Base-by-base conservation (phyloP, 768 basidiomycete species). In the Leucocoprinus leucothites region DNA sequence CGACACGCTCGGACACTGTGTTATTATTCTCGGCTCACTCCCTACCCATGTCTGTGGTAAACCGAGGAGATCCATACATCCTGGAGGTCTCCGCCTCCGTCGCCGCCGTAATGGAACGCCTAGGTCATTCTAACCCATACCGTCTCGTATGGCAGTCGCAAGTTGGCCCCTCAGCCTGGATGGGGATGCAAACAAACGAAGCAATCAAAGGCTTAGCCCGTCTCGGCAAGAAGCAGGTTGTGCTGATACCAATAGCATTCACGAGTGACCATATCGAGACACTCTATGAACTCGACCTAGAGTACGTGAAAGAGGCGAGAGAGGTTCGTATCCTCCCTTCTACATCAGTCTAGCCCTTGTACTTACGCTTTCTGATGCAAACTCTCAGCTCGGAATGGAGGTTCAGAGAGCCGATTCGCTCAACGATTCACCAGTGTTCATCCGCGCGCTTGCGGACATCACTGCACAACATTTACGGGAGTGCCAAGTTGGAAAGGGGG, bases 201-300 rank as follows among this genome's bases (percentile, higher is more conserved):
- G 91, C 94, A 43, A 74, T 99, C 66, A 93, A 97, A 76, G 91
- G 90, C 16, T 77, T 91, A 41, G 87, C 88, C 49, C 81, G 86
- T 16, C 73, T 91, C 38, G 89, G 88, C 26, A 82, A 78, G 67
- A 91, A 90, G 68, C 82, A 85, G 58, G 85, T 80, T 3, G 78
- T 98, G 53, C 74, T 98, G 36, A 84, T 99, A 6, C 97, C 97
- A 0, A 94, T 99, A 58, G 97, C 97, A 22, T 99, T 99, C 74
- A 99, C 97, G 13, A 94, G 89, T 68, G 97, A 99, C 71, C 97
- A 99, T 68, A 98, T 99, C 64, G 97, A 99, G 77, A 99, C 97
- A 21, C 76, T 99, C 48, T 98, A 91, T 64, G 97, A 99, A 74
- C 79, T 98, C 48, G 97, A 99, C 69, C 69, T 95, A 51, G 97